Evolutionary conservation across 148 eudicot genomes (phyloP).

Genomic region (Silene conica): DNA sequence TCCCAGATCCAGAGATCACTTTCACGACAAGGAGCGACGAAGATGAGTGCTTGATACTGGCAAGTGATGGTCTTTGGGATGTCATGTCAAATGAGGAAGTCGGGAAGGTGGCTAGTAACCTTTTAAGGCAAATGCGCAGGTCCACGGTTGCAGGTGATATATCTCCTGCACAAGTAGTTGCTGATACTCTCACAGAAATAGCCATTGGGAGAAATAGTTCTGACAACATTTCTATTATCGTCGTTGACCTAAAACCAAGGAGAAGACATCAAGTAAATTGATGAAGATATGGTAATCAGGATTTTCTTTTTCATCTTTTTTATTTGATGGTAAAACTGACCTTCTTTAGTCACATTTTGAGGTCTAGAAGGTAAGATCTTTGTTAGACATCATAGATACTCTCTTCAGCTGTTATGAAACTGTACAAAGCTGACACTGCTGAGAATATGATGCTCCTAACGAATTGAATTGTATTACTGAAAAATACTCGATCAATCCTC

Average conservation of each 20-base stretch:
- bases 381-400: conserved; percentile 18
- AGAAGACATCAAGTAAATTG: conserved; percentile 36
- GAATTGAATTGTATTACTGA: conserved; percentile 23
- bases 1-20: conserved; percentile 70
- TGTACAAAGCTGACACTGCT: conserved; percentile 32
- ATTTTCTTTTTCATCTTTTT: conserved; percentile 15
- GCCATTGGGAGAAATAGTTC: conserved; percentile 64
- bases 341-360: background rate
- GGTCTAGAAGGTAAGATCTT: conserved; percentile 8
- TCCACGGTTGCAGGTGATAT: conserved; percentile 34
- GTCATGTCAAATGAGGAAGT: conserved; percentile 75
- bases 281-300: conserved; percentile 22
- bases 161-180: conserved; percentile 54
- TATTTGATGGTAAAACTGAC: background rate
- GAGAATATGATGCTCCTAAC: conserved; percentile 21
- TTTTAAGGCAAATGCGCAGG: conserved; percentile 51
- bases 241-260: conserved; percentile 63
- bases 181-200: conserved; percentile 56
- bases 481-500: conserved; percentile 28
- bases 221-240: conserved; percentile 68
- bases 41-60: conserved; percentile 75
- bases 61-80: conserved; percentile 92
- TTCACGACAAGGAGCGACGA: conserved; percentile 59
- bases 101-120: conserved; percentile 60
- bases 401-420: conserved; percentile 20